Conservation (phyloP, 371 early-diverging fungal species). For the Mortierella sp. region DNA sequence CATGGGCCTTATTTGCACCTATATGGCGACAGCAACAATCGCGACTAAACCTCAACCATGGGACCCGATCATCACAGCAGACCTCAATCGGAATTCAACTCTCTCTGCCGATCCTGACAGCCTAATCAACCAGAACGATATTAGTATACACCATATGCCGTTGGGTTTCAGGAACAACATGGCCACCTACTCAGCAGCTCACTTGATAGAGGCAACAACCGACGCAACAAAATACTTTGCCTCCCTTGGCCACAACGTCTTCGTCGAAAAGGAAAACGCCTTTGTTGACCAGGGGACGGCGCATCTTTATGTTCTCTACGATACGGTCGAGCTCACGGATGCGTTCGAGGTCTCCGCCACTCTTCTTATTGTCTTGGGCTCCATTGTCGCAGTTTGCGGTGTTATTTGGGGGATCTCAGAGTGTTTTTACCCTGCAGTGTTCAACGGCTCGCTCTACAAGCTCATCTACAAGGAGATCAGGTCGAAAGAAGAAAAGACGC, state of each 20-base stretch:
- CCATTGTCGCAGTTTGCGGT: background rate
- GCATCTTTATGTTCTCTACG: slow-evolving; percentile 10
- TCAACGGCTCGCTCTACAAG: slow-evolving; percentile 19
- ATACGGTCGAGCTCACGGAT: slow-evolving; percentile 14
- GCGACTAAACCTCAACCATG: background rate
- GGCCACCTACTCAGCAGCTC: background rate
- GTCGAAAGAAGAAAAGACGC: background rate
- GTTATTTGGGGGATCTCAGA: background rate
- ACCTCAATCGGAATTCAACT: background rate
- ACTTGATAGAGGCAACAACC: slow-evolving; percentile 17
- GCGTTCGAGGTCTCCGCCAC: slow-evolving; percentile 15
- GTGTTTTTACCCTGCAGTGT: background rate
- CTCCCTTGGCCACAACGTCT: slow-evolving; percentile 21
- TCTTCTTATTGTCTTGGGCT: background rate
- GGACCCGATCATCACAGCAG: background rate
- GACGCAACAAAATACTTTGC: slow-evolving; percentile 12
- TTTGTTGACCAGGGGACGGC: background rate
- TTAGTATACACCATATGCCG: slow-evolving; percentile 11
- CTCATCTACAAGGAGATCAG: slow-evolving; percentile 14
- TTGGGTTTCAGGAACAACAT: background rate
- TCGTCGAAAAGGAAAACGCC: background rate
- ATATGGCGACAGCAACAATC: background rate
- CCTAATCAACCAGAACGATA: background rate
- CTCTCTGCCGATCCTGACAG: background rate
- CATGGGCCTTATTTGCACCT: slow-evolving; percentile 13